phyloP scores from a whole-genome alignment of 75 land plant species.

The Adiantum capillusveneris region DNA sequence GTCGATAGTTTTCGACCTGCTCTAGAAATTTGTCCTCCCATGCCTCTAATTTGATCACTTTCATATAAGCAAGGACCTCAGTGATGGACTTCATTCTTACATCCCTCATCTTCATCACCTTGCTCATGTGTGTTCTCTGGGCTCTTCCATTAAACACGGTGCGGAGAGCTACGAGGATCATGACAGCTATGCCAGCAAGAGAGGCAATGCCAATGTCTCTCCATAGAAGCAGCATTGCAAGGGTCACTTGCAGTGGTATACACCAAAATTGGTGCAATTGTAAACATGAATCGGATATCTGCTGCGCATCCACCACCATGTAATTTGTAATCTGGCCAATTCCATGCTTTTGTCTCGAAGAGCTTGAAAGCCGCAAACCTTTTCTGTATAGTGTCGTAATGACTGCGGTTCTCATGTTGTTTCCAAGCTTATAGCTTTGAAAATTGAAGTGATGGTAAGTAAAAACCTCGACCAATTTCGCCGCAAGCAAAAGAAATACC shows the following conservation, averaged over 20 bases:
- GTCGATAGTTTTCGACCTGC: slow-evolving; percentile 14
- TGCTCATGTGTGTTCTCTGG: slow-evolving; percentile 8
- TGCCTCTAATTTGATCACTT: slow-evolving; percentile 32
- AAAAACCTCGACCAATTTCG: slow-evolving; percentile 19
- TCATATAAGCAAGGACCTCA: slow-evolving; percentile 30
- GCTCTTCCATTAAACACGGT: slow-evolving; percentile 6
- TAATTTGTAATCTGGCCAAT: slow-evolving; percentile 32
- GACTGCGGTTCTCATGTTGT: slow-evolving; percentile 17
- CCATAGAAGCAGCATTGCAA: slow-evolving; percentile 17
- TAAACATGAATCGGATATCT: slow-evolving; percentile 20
- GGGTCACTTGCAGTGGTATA: slow-evolving; percentile 19
- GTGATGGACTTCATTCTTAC: slow-evolving; percentile 17
- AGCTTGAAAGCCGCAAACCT: slow-evolving; percentile 29
- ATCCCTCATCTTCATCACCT: slow-evolving; percentile 20
- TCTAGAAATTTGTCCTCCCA: slow-evolving; percentile 25
- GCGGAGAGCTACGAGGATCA: neutral
- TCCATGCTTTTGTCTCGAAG: slow-evolving; percentile 20
- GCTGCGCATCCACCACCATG: slow-evolving; percentile 34
- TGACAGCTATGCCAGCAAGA: slow-evolving; percentile 20
- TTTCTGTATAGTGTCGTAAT: slow-evolving; percentile 18
- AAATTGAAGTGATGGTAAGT: slow-evolving; percentile 7
- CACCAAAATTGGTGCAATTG: slow-evolving; percentile 12
- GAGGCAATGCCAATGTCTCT: slow-evolving; percentile 13
- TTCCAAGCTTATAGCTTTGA: slow-evolving; percentile 9
- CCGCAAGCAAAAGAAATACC: slow-evolving; percentile 16